Evolutionary conservation across 2,329 filamentous ascomycete species (phyloP).

Genomic region (Bipolaris sorokiniana): DNA sequence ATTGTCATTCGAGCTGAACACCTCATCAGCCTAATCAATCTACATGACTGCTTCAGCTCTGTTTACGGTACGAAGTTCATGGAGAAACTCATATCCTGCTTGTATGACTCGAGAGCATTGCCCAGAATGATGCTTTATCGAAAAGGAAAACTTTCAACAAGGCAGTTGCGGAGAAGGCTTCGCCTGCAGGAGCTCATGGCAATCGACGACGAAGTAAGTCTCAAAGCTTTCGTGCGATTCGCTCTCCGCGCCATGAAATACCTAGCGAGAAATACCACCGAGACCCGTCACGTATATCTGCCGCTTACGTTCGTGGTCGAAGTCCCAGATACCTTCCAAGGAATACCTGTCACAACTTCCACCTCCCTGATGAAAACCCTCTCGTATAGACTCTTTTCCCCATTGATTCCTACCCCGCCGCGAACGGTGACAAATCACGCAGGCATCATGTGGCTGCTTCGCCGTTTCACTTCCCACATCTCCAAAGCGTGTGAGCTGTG

Average conservation of each 20-base stretch:
- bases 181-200: background rate
- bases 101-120: background rate
- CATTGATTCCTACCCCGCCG: background rate
- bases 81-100: background rate
- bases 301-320: background rate
- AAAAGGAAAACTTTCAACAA: background rate
- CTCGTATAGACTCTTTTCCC: background rate
- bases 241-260: slow-evolving; percentile 4
- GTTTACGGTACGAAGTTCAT: background rate
- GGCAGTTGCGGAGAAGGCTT: background rate
- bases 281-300: background rate
- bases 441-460: background rate
- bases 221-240: slow-evolving; percentile 1
- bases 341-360: background rate
- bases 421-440: background rate
- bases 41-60: background rate
- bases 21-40: background rate
- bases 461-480: background rate
- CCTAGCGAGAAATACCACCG: background rate
- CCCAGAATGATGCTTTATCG: background rate
- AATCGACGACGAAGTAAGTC: background rate
- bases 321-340: background rate
- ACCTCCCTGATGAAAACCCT: background rate
- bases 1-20: background rate
- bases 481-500: background rate